phyloP scores from a whole-genome alignment of 129 eudicot genomes.

The Oenanthe sinensis region DNA sequence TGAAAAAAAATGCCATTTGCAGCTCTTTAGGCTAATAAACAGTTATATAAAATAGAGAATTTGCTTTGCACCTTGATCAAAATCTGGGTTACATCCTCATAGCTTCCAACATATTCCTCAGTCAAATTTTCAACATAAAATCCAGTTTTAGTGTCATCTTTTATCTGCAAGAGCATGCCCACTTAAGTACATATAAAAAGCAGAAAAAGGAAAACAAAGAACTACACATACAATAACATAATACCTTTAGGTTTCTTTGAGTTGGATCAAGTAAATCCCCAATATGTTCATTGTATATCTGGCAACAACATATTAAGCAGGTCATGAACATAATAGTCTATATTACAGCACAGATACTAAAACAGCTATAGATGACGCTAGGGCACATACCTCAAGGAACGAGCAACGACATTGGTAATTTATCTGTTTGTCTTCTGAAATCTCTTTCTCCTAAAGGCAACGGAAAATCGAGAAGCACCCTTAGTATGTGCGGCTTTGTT shows the following conservation, averaged over 20 bases:
- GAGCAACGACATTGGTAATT: slow-evolving; percentile 92
- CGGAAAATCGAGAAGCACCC: neutral
- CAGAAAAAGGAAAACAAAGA: slow-evolving; percentile 2
- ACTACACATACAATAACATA: neutral
- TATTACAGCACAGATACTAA: slow-evolving; percentile 1
- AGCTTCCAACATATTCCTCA: slow-evolving; percentile 75
- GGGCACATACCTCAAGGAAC: slow-evolving; percentile 74
- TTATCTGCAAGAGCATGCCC: slow-evolving; percentile 46
- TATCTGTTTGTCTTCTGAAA: slow-evolving; percentile 53
- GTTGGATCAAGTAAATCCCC: slow-evolving; percentile 95
- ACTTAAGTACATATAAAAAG: neutral
- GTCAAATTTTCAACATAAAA: slow-evolving; percentile 82
- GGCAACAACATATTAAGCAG: slow-evolving; percentile 8
- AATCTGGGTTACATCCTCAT: slow-evolving; percentile 83
- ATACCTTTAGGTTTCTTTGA: slow-evolving; percentile 74
- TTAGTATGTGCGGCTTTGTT: neutral
- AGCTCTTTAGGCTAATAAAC: neutral
- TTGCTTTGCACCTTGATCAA: slow-evolving; percentile 57
- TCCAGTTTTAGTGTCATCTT: slow-evolving; percentile 76
- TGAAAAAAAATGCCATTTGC: too few relatives aligned
- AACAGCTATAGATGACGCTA: neutral
- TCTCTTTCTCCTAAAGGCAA: slow-evolving; percentile 49
- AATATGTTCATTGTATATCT: slow-evolving; percentile 87
- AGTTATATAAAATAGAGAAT: neutral
- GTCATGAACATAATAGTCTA: neutral